Evolutionary conservation across 768 basidiomycete species (phyloP), one percentile per base, ranked within the genome.

Genomic region (Gymnopilus dilepis): DNA sequence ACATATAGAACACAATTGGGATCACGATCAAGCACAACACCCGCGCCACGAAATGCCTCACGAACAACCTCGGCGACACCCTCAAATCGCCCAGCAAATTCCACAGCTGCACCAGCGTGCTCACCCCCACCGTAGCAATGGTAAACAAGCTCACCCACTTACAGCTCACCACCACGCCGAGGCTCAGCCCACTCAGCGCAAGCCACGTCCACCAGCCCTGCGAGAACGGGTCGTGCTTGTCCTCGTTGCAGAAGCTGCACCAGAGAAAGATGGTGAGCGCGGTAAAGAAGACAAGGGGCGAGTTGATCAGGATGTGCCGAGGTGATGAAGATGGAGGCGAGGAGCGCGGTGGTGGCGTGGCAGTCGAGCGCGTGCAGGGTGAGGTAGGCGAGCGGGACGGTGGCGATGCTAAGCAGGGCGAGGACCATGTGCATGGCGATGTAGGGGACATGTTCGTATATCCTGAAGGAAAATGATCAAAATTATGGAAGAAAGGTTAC

Each of bases 101-200:
- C 97, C 97, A 99, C 4, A 99, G 81, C 69, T 95, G 97, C 52
- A 84, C 78, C 33, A 99, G 69, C 2, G 95, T 97, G 69, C 87
- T 88, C 33, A 91, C 70, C 13, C 97, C 97, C 53, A 99, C 78
- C 6, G 96, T 97, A 7, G 97, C 95, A 67, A 99, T 94, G 12
- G 96, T 99, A 78, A 99, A 98, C 21, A 99, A 80, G 9, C 97
- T 97, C 41, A 99, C 97, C 97, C 97, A 99, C 74, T 99, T 99
- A 80, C 94, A 94, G 69, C 90, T 92, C 31, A 91, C 85, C 51
- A 97, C 95, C 4, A 95, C 95, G 37, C 97, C 97, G 24, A 99
- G 88, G 0, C 90, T 86, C 13, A 97, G 80, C 30, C 97, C 97
- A 2, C 93, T 91, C 40, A 98, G 82, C 12, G 84, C 76, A 31